Conservation (phyloP, 2,329 filamentous ascomycete species). For the Microcyclospora pomicola region DNA sequence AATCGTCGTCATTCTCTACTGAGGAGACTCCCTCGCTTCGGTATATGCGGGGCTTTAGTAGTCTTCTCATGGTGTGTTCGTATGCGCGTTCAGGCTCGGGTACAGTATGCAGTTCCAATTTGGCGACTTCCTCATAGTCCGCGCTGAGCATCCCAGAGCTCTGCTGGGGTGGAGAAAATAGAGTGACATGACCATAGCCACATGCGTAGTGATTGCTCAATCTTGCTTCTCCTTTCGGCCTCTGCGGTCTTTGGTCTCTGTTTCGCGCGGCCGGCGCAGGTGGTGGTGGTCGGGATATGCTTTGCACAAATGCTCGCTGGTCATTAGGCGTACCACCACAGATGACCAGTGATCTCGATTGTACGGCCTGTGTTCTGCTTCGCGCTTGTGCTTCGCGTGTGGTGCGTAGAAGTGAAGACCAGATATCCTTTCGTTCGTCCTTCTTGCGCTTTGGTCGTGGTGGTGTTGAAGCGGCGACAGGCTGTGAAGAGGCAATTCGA, state of each 20-base stretch:
- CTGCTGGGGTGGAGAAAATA: slow-evolving; percentile 18
- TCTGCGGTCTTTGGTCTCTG: slow-evolving; percentile 11
- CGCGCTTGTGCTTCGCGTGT: slow-evolving; percentile 23
- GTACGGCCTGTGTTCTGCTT: slow-evolving; percentile 18
- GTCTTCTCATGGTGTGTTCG: slow-evolving; percentile 13
- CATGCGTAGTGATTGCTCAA: slow-evolving; percentile 22
- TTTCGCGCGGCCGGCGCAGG: slow-evolving; percentile 12
- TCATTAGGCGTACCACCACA: slow-evolving; percentile 21
- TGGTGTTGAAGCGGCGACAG: too few species aligned
- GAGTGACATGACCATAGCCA: slow-evolving; percentile 21
- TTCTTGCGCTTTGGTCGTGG: slow-evolving; percentile 9
- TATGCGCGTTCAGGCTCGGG: slow-evolving; percentile 19
- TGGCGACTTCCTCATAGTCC: slow-evolving; percentile 21
- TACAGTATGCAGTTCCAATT: slow-evolving; percentile 20
- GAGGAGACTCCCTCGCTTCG: slow-evolving; percentile 5
- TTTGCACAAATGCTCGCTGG: slow-evolving; percentile 17
- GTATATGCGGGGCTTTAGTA: slow-evolving; percentile 10
- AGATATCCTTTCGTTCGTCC: slow-evolving; percentile 20
- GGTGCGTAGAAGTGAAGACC: slow-evolving; percentile 21
- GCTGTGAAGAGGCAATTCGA: too few species aligned
- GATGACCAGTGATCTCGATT: slow-evolving; percentile 17
- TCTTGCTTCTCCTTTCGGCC: slow-evolving; percentile 16
- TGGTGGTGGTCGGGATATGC: slow-evolving; percentile 17
- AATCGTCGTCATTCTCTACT: slow-evolving; percentile 6
- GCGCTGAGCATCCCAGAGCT: slow-evolving; percentile 14